Evolutionary conservation across 2,329 filamentous ascomycete species (phyloP), one percentile per base, ranked within the genome.

Genomic region (Plectosphaerella sp.): DNA sequence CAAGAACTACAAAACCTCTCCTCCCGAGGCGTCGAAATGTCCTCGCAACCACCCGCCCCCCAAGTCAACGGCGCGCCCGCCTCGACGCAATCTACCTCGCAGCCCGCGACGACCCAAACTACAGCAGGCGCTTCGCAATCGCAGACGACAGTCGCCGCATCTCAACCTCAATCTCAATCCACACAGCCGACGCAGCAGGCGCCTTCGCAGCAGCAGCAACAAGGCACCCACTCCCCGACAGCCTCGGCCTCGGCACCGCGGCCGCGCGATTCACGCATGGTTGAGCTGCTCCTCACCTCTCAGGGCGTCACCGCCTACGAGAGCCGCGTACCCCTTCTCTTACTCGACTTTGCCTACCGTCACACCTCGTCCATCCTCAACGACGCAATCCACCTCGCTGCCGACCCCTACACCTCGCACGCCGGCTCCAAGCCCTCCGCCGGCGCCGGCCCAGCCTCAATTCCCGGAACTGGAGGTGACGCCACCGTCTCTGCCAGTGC

Each of bases 281-380:
- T 94, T 61, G 89, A 93, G 71, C 82, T 92, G 16, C 81, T 94
- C 49, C 83, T 94, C 47, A 86, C 86, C 18, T 87, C 87, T 8
- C 86, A 91, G 62, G 89, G 89, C 63, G 88, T 93, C 10, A 85
- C 86, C 5, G 79, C 86, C 41, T 94, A 91, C 76, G 89, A 93
- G 67, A 83, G 88, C 67, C 88, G 89, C 62, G 89, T 94, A 1
- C 89, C 89, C 1, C 80, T 93, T 1, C 84, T 92, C 53, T 84
- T 43, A n/a, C 41, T 43, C 41, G 89, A 94, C 73, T 93, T 93
- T 65, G 88, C 89, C 47, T 94, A 94, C 78, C 84, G 89, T 37
- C 89, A 91, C 76, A 89, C 87, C 10, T 84, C 83, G 1, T 79
- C 82, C 52, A 77, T 92, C 36, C 82, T 92, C 18, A 83, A 75